Conservation (phyloP, 106 monocot genomes). For the Acorus calamus region DNA sequence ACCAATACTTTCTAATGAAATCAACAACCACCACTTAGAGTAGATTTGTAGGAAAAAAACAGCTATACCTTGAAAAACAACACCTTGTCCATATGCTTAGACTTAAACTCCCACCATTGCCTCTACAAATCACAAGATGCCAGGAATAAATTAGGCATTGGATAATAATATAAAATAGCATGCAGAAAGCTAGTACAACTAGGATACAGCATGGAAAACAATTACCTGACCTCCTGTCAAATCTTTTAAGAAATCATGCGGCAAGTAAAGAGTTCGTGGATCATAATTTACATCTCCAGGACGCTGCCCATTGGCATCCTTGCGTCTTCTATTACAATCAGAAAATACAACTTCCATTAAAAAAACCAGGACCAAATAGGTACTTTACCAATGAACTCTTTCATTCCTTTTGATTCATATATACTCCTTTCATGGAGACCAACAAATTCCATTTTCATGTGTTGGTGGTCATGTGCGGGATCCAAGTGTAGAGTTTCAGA, state of each 20-base stretch:
- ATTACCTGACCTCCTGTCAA: conserved; percentile 84
- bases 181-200: not conserved
- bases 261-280: conserved; percentile 81
- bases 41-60: not conserved
- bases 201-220: conserved; percentile 1
- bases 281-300: conserved; percentile 65
- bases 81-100: conserved; percentile 95
- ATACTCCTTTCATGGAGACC: no score
- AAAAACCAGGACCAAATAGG: not conserved
- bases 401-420: no score
- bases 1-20: not conserved
- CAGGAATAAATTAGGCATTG: conserved; percentile 6
- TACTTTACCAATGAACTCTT: not conserved
- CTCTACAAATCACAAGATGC: conserved; percentile 34
- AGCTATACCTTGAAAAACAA: conserved; percentile 85
- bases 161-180: not conserved
- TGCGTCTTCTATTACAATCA: conserved; percentile 40
- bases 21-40: not conserved
- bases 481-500: not conserved
- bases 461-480: no score
- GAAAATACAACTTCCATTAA: not conserved
- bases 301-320: conserved; percentile 59
- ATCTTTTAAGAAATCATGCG: conserved; percentile 68
- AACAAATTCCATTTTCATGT: no score
- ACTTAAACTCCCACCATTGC: conserved; percentile 99